Conservation (phyloP, 1,284 basidiomycete genomes). For the Sutorius eximius region DNA sequence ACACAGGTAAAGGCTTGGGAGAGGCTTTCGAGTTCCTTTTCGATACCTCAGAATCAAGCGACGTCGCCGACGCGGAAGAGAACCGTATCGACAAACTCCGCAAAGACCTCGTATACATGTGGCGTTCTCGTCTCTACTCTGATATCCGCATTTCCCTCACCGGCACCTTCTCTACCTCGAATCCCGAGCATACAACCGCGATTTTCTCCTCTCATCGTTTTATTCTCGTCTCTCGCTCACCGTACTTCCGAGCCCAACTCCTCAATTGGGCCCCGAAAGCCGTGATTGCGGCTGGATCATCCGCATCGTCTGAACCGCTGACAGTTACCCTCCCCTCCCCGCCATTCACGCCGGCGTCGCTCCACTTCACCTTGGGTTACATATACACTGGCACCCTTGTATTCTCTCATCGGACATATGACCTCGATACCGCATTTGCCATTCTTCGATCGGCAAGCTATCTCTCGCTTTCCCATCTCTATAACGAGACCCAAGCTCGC, state of each 20-base stretch:
- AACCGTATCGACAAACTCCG: constrained; percentile 82
- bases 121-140: constrained; percentile 89
- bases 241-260: constrained; percentile 82
- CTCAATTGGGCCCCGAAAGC: constrained; percentile 51
- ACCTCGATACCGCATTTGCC: constrained; percentile 88
- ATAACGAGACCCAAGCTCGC: constrained; percentile 78
- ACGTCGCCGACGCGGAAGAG: constrained; percentile 52
- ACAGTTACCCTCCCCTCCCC: constrained; percentile 81
- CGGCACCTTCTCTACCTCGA: constrained; percentile 57
- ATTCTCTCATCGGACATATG: constrained; percentile 91
- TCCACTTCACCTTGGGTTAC: constrained; percentile 94
- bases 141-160: constrained; percentile 82
- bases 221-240: constrained; percentile 85
- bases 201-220: constrained; percentile 92
- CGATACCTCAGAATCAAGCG: constrained; percentile 60
- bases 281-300: constrained; percentile 28
- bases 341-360: constrained; percentile 91
- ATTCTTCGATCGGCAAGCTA: constrained; percentile 86
- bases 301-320: constrained; percentile 43
- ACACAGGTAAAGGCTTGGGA: constrained; percentile 84
- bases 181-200: constrained; percentile 69
- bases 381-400: constrained; percentile 92
- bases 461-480: constrained; percentile 74
- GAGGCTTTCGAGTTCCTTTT: constrained; percentile 90
- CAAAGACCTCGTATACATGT: constrained; percentile 94